phyloP scores from a whole-genome alignment of 2,329 filamentous ascomycete genomes.

The Talaromyces sp. region DNA sequence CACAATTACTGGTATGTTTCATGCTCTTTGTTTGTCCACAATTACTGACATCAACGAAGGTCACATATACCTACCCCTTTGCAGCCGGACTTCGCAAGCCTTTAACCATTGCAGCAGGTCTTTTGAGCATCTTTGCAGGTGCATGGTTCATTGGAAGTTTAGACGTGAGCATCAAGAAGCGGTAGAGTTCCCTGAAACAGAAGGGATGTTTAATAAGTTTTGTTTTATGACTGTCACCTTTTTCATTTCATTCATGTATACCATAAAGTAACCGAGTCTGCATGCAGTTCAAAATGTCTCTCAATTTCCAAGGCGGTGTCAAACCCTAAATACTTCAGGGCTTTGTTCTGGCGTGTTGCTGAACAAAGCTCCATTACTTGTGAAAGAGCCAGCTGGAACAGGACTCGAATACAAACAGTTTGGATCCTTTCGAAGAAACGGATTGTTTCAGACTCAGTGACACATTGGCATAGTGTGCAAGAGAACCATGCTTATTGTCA shows the following conservation, averaged over 20 bases:
- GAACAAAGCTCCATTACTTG: neutral
- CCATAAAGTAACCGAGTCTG: neutral
- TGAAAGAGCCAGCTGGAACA: neutral
- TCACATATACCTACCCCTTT: constrained; percentile 81
- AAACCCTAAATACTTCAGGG: neutral
- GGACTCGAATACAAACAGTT: neutral
- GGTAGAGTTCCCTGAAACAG: constrained; percentile 27
- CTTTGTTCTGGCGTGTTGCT: neutral
- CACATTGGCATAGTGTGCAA: neutral
- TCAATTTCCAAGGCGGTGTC: neutral
- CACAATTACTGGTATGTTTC: constrained; percentile 62
- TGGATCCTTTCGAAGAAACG: neutral
- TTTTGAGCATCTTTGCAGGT: constrained; percentile 67
- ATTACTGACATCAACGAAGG: constrained; percentile 25
- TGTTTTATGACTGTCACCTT: neutral
- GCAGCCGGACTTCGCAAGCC: constrained; percentile 77
- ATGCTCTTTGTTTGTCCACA: neutral
- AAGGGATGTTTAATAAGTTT: neutral
- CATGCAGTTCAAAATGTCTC: neutral
- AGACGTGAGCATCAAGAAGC: constrained; percentile 71
- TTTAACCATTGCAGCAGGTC: constrained; percentile 68
- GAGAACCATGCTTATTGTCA: neutral
- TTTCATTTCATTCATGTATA: neutral
- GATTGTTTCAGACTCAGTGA: neutral
- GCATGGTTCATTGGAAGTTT: constrained; percentile 72